Evolutionary conservation across 164 flowering plant species (phyloP).

Genomic region (Stephania yunnanensis): DNA sequence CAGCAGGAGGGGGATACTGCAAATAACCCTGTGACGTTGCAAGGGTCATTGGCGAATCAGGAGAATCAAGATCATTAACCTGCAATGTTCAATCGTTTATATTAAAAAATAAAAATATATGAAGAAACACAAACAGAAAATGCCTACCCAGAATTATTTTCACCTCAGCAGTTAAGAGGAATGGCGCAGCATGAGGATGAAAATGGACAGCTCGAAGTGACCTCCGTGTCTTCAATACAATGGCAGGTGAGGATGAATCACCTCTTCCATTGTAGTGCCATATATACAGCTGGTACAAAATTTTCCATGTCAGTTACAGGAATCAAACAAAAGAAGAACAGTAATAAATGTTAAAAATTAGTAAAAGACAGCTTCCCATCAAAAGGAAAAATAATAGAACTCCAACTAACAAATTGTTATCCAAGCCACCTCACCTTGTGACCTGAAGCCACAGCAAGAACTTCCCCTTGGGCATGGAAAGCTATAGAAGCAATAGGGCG

Average conservation of each 20-base stretch:
- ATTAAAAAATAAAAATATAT: slow-evolving; percentile 2
- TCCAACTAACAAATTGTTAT: not conserved
- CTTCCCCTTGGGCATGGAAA: slow-evolving; percentile 89
- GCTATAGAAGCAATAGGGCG: slow-evolving; percentile 98
- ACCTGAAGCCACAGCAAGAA: slow-evolving; percentile 97
- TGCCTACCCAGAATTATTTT: slow-evolving; percentile 1
- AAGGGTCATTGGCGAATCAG: slow-evolving; percentile 75
- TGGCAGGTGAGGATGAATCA: slow-evolving; percentile 54
- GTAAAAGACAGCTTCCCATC: not conserved
- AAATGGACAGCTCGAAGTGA: slow-evolving; percentile 98
- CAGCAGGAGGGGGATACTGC: slow-evolving; percentile 83
- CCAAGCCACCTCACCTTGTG: slow-evolving; percentile 61
- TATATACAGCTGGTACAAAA: slow-evolving; percentile 54
- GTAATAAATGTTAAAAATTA: not conserved
- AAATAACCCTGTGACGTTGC: slow-evolving; percentile 80
- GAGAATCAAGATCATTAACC: slow-evolving; percentile 89
- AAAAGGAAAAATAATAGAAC: not conserved
- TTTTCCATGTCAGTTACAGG: slow-evolving; percentile 7
- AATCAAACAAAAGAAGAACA: not conserved
- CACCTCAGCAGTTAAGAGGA: slow-evolving; percentile 92
- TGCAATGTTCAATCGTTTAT: slow-evolving; percentile 27
- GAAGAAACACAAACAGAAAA: slow-evolving; percentile 7
- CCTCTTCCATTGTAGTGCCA: slow-evolving; percentile 81
- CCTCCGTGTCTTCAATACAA: slow-evolving; percentile 76
- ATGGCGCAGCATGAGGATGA: slow-evolving; percentile 90